Evolutionary conservation across 2,329 filamentous ascomycete species (phyloP), one percentile per base, ranked within the genome.

Genomic region (Cordyceps tenuipes): DNA sequence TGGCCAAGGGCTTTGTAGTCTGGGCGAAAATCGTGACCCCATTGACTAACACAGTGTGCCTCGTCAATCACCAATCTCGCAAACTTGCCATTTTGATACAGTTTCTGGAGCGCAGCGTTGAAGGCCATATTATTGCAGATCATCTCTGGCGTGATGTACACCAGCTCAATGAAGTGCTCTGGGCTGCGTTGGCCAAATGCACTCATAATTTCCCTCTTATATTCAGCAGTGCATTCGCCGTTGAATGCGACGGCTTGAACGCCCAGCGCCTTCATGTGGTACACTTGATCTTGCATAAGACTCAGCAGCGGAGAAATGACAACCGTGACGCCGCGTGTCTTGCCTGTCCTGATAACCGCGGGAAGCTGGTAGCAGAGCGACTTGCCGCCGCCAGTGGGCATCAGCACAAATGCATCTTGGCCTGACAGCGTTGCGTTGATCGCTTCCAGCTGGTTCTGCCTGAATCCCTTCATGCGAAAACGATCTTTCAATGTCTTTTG

Each of bases 31-130:
- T 99, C 94, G 67, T 99, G 94, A 0, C 94, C 94, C 94, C 94
- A 99, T 77, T 99, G 92, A 72, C 94, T 97, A 29, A 99, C 93
- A 72, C 94, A 99, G 72, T 99, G 94, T n/a, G 94, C 94, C 75
- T 99, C 95, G 66, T 99, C 94, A 63, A 99, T 96, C 57, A 99
- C 94, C 53, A 99, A 84, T 29, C 94, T 85, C 17, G 95, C 93
- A 57, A 99, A 83, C 66, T 87, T 89, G 3, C 81, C 77, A 55
- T 84, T 84, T 15, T 74, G 73, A 71, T 96, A 82, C n/a, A 99
- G 78, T 2, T 77, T 78, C 56, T 83, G 75, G 63, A 99, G 79
- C 3, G 79, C 82, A 56, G 79, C 80, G 61, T 85, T 76, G 71
- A 97, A 89, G 2, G 77, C 76, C 47, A 80, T 72, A 70, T 87